phyloP scores from a whole-genome alignment of 2,329 filamentous ascomycete genomes.

The Sarocladiaceae sp. region DNA sequence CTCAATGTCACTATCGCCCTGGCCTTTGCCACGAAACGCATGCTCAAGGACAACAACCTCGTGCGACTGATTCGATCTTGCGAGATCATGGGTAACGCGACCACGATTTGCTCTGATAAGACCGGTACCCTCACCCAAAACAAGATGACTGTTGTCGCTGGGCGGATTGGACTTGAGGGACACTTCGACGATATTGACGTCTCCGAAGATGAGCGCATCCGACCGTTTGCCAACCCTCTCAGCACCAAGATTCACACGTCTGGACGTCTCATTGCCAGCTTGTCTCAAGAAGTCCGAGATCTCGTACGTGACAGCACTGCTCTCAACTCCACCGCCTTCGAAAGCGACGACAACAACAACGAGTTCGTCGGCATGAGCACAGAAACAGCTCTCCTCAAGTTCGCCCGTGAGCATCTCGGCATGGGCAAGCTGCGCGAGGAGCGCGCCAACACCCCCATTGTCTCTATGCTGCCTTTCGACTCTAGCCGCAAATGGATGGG shows the following conservation, averaged over 20 bases:
- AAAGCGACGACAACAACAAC: slow-evolving; percentile 38
- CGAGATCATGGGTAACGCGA: slow-evolving; percentile 55
- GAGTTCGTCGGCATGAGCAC: slow-evolving; percentile 51
- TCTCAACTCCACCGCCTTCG: slow-evolving; percentile 55
- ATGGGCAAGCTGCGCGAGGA: slow-evolving; percentile 39
- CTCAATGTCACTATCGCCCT: slow-evolving; percentile 51
- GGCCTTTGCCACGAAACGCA: slow-evolving; percentile 51
- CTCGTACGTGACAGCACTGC: slow-evolving; percentile 21
- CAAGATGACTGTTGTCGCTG: slow-evolving; percentile 51
- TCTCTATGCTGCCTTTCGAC: slow-evolving; percentile 49
- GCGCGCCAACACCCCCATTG: slow-evolving; percentile 37
- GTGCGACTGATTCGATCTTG: slow-evolving; percentile 48
- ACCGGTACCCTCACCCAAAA: slow-evolving; percentile 56
- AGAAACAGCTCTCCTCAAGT: slow-evolving; percentile 46
- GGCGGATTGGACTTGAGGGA: slow-evolving; percentile 35
- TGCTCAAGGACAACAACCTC: slow-evolving; percentile 53
- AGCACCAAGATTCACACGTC: slow-evolving; percentile 20
- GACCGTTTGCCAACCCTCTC: neutral
- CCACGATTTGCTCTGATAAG: slow-evolving; percentile 56
- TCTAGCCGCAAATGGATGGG: slow-evolving; percentile 51
- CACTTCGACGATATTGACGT: slow-evolving; percentile 20
- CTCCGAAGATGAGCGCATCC: neutral
- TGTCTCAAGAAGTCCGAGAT: slow-evolving; percentile 7
- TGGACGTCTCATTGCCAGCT: neutral
- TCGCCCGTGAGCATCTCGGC: slow-evolving; percentile 44